Percentiles rank a stretch among this genome's conserved stretches.
These are phyloP conservation scores for Kodamaea fungicola DNA, from an alignment of 1,139 yeast species.

Conservation along the genomic window DNA sequence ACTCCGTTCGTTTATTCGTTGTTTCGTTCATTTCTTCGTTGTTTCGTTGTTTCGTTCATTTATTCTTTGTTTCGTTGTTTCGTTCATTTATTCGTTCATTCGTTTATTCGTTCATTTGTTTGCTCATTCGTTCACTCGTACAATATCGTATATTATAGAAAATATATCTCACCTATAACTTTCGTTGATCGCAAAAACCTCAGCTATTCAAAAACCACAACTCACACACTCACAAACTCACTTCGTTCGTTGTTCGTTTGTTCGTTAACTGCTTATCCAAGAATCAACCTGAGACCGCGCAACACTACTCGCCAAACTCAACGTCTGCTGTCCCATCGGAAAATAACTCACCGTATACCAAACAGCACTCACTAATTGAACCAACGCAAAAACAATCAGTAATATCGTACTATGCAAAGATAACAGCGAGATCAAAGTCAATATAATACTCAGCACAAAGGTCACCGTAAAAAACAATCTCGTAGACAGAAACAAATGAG, in stretches of 20 bases:
- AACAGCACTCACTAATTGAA: conserved; percentile 50
- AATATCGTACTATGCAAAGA: conserved; percentile 45
- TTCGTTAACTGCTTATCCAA: conserved; percentile 47
- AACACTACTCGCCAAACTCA: conserved; percentile 49
- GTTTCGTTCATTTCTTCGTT: no score
- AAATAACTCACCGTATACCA: conserved; percentile 63
- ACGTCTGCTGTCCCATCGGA: conserved; percentile 58
- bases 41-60: no score
- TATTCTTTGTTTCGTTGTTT: no score
- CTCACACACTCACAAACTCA: neutral
- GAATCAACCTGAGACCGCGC: conserved; percentile 58
- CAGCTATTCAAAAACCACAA: no score
- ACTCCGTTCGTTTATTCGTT: no score
- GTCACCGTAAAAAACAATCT: conserved; percentile 49
- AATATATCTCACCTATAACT: no score
- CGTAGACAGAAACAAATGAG: conserved; percentile 48
- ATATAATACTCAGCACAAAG: conserved; percentile 46
- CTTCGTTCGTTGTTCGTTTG: neutral
- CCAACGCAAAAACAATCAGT: conserved; percentile 48
- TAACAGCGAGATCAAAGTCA: conserved; percentile 48
- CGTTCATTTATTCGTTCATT: no score
- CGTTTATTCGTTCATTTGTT: no score
- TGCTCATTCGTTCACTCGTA: no score
- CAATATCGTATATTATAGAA: no score
- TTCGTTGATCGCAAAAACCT: no score